phyloP scores from a whole-genome alignment of 2,329 filamentous ascomycete species.

The Torrubiellomyces zombiae region DNA sequence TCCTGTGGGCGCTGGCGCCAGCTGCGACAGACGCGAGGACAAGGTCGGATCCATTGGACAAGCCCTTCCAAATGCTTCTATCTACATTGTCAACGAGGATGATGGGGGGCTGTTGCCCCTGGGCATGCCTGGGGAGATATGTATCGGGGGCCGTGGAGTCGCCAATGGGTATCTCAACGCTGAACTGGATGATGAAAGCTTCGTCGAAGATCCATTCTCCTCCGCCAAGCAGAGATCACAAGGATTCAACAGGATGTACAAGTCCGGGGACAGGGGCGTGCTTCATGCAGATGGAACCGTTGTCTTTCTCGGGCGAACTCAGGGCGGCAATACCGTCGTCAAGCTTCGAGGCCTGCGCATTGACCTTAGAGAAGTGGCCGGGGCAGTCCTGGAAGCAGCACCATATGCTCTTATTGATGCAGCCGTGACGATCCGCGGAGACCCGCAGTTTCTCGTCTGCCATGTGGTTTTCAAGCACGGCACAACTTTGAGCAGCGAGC shows the following conservation, averaged over 20 bases:
- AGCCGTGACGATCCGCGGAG: no score
- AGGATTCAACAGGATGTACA: conserved; percentile 15
- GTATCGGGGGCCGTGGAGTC: conserved; percentile 22
- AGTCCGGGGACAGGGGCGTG: conserved; percentile 22
- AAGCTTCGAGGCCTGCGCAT: conserved; percentile 28
- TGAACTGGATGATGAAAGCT: no score
- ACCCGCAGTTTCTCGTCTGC: no score
- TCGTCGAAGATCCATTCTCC: no score
- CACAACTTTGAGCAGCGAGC: no score
- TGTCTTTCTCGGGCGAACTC: conserved; percentile 18
- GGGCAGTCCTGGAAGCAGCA: conserved; percentile 7
- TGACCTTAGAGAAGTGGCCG: conserved; percentile 24
- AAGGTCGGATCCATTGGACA: conserved; percentile 5
- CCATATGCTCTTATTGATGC: no score
- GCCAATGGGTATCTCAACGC: conserved; percentile 22
- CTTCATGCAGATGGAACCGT: conserved; percentile 17
- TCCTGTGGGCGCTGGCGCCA: no score
- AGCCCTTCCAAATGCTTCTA: conserved; percentile 14
- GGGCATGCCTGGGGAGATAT: conserved; percentile 9
- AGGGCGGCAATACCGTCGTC: conserved; percentile 23
- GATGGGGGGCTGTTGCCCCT: conserved; percentile 3
- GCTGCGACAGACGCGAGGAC: conserved; percentile 1
- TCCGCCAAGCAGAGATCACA: conserved; percentile 5
- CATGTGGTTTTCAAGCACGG: no score
- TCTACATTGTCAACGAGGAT: conserved; percentile 24